These are phyloP conservation scores for Camellia oleifera DNA, from an alignment of 179 eudicot genomes.

Conservation along the genomic window DNA sequence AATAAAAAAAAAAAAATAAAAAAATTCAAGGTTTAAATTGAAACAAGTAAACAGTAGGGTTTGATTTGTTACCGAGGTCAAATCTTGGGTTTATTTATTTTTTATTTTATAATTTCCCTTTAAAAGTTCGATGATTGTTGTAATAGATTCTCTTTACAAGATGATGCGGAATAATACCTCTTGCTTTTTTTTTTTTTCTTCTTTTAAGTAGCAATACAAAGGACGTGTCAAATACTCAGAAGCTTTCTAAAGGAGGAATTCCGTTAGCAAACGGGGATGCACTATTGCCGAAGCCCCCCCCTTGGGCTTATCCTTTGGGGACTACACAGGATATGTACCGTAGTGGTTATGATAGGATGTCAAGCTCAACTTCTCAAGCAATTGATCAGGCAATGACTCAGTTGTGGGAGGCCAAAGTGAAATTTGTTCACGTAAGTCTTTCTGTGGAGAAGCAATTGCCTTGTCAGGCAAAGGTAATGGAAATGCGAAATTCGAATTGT, in stretches of 20 bases:
- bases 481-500: conserved; percentile 19
- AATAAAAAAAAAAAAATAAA: too few species aligned
- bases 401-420: conserved; percentile 80
- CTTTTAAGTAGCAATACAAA: conserved; percentile 48
- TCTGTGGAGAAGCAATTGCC: conserved; percentile 63
- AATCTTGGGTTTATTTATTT: too few species aligned
- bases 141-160: background rate
- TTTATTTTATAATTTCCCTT: too few species aligned
- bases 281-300: conserved; percentile 89
- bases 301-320: conserved; percentile 95
- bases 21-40: too few species aligned
- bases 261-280: conserved; percentile 98
- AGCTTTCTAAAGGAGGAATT: conserved; percentile 89
- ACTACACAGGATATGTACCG: conserved; percentile 63
- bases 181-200: background rate
- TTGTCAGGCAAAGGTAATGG: conserved; percentile 27
- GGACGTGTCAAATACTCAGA: conserved; percentile 62
- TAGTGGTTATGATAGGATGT: conserved; percentile 82
- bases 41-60: too few species aligned
- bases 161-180: background rate
- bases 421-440: conserved; percentile 74
- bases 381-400: conserved; percentile 96
- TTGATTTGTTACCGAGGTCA: too few species aligned
- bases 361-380: conserved; percentile 88
- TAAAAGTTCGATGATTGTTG: background rate